Evolutionary conservation across 208 protist genomes (phyloP).

Genomic region (Wallacemonas rigidus): DNA sequence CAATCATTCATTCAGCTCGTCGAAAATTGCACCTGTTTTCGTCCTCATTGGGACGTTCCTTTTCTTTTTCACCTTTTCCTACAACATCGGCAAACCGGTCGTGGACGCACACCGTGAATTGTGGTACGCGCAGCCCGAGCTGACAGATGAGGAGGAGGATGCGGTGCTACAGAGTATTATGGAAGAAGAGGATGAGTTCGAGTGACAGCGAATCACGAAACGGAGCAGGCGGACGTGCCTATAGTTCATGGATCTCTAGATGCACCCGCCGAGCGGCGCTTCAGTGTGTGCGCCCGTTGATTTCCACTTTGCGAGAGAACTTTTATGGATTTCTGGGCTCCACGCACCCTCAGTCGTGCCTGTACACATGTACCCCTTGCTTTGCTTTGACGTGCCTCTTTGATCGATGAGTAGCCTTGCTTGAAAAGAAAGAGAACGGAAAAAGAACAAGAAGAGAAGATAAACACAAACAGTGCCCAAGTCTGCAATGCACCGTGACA

Average conservation of each 20-base stretch:
- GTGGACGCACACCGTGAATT: conserved; percentile 56
- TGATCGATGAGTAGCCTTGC: neutral
- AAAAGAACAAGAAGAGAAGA: conserved; percentile 1
- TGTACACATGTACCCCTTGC: too few relatives aligned
- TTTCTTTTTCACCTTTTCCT: conserved; percentile 56
- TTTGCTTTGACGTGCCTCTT: too few relatives aligned
- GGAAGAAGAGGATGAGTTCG: conserved; percentile 16
- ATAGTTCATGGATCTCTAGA: too few relatives aligned
- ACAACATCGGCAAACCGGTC: conserved; percentile 64
- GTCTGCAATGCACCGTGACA: too few relatives aligned
- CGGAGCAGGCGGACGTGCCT: too few relatives aligned
- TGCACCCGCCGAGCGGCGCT: too few relatives aligned
- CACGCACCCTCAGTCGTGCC: too few relatives aligned
- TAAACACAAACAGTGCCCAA: neutral
- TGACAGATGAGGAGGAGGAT: conserved; percentile 29
- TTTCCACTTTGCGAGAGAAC: too few relatives aligned
- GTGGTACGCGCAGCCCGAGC: conserved; percentile 3
- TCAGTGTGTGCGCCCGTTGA: too few relatives aligned
- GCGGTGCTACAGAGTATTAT: conserved; percentile 17
- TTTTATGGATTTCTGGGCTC: too few relatives aligned
- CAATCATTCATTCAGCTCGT: conserved; percentile 41
- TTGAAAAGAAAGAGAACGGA: neutral
- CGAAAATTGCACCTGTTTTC: conserved; percentile 25
- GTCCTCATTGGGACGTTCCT: conserved; percentile 33
- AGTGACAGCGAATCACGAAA: neutral